Conservation (phyloP, 2,329 filamentous ascomycete genomes). For the Aspergillus spinulosporus region DNA sequence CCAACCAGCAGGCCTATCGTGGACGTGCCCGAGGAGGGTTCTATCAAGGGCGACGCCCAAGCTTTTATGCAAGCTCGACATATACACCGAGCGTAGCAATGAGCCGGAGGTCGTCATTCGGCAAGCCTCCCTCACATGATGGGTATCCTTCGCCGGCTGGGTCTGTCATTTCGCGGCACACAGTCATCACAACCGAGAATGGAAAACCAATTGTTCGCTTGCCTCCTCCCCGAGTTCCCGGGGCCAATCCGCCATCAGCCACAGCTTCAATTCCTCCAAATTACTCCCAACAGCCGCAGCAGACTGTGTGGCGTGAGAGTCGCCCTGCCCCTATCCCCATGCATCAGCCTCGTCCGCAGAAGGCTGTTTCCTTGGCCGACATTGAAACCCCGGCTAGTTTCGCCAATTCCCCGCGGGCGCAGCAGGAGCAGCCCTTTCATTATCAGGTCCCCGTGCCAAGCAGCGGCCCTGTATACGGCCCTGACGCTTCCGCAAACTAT, state of each 20-base stretch:
- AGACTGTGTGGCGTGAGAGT: conserved; percentile 60
- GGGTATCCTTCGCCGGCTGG: conserved; percentile 77
- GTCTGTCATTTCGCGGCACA: conserved; percentile 70
- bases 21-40: conserved; percentile 68
- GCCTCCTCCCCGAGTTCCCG: conserved; percentile 56
- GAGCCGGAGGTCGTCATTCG: conserved; percentile 80
- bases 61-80: conserved; percentile 70
- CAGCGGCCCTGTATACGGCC: conserved; percentile 56
- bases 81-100: conserved; percentile 87
- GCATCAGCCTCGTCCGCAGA: conserved; percentile 93
- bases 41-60: conserved; percentile 70
- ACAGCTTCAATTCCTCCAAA: conserved; percentile 22
- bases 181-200: conserved; percentile 59
- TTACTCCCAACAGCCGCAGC: conserved; percentile 49
- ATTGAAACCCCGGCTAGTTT: conserved; percentile 79
- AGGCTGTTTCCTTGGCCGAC: conserved; percentile 86
- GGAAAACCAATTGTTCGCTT: conserved; percentile 77
- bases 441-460: conserved; percentile 86
- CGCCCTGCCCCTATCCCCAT: conserved; percentile 67
- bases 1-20: conserved; percentile 79
- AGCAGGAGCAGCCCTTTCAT: conserved; percentile 84
- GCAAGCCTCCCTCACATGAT: conserved; percentile 67
- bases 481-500: conserved; percentile 58
- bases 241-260: conserved; percentile 25
- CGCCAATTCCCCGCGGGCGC: conserved; percentile 61